Evolutionary conservation across 306 rosid genomes (phyloP), one percentile per base, ranked within the genome.

Genomic region (Begonia loranthoides): DNA sequence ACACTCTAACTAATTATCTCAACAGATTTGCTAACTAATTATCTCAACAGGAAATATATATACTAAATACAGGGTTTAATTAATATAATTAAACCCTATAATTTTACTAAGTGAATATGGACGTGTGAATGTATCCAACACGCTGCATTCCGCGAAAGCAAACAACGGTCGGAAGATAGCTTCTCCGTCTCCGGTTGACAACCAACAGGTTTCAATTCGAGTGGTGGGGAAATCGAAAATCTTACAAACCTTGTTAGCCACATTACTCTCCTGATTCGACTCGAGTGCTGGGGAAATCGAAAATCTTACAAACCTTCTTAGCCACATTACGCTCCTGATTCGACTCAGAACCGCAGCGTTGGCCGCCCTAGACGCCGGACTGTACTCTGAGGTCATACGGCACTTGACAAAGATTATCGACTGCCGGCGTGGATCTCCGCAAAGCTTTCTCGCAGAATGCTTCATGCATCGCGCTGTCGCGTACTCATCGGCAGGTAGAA

Each of bases 101-200:
- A n/a, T n/a, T n/a, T n/a, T n/a, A n/a, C n/a, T n/a, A n/a, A n/a
- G n/a, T n/a, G n/a, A n/a, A n/a, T n/a, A n/a, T n/a, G n/a, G n/a
- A n/a, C n/a, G n/a, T n/a, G n/a, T n/a, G n/a, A n/a, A n/a, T n/a
- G n/a, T n/a, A n/a, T n/a, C n/a, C n/a, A n/a, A n/a, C n/a, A n/a
- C 2, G 99, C 90, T 3, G 94, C 99, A n/a, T 80, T 87, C 56
- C 86, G 99, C 12, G 86, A 86, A 57, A 82, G 99, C 73, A 69
- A 79, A 1, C 71, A 79, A 64, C 79, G 84, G 85, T 82, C 99
- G 1, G 92, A 90, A 1, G 99, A 90, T 51, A 77, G 86, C 50
- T 90, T 86, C 44, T 51, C 74, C 12, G 51, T 90, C 6, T 62
- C 85, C 1, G 55, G 34, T 43, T 63, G 68, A 11, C 65, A 74